Conservation (phyloP, 2,329 filamentous ascomycete species). For the Phoma sp. region DNA sequence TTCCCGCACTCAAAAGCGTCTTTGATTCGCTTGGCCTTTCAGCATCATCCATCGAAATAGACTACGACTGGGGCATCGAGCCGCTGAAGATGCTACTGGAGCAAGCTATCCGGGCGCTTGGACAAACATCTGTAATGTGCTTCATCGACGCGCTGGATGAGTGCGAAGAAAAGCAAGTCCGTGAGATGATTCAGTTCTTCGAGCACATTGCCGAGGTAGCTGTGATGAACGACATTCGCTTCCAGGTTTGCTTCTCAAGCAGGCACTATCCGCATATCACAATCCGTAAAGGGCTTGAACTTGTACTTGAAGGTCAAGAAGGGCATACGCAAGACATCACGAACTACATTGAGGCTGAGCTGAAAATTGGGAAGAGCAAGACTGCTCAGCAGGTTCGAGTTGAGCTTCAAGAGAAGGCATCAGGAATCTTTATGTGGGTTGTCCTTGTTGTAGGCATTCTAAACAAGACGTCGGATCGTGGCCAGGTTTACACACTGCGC, state of each 20-base stretch:
- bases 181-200: slow-evolving; percentile 56
- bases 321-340: slow-evolving; percentile 50
- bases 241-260: slow-evolving; percentile 23
- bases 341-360: slow-evolving; percentile 27
- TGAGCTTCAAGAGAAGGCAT: slow-evolving; percentile 48
- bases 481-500: slow-evolving; percentile 39
- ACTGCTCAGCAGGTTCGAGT: slow-evolving; percentile 30
- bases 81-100: slow-evolving; percentile 28
- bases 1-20: slow-evolving; percentile 19
- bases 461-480: slow-evolving; percentile 50
- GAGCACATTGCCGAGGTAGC: slow-evolving; percentile 47
- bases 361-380: slow-evolving; percentile 32
- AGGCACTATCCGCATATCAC: slow-evolving; percentile 57
- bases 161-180: slow-evolving; percentile 54
- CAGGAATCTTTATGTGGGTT: slow-evolving; percentile 55
- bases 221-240: not conserved
- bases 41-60: not conserved
- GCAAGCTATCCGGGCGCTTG: slow-evolving; percentile 23
- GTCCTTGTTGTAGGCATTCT: slow-evolving; percentile 48
- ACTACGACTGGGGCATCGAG: slow-evolving; percentile 22
- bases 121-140: slow-evolving; percentile 22
- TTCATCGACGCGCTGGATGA: slow-evolving; percentile 60
- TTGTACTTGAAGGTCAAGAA: slow-evolving; percentile 48
- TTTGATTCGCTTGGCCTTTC: slow-evolving; percentile 9
- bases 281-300: slow-evolving; percentile 31